Percentiles rank a stretch among this genome's conserved stretches.
Evolutionary conservation across 2,329 filamentous ascomycete species (phyloP).

Genomic region (Emmonsiellopsis sp.): DNA sequence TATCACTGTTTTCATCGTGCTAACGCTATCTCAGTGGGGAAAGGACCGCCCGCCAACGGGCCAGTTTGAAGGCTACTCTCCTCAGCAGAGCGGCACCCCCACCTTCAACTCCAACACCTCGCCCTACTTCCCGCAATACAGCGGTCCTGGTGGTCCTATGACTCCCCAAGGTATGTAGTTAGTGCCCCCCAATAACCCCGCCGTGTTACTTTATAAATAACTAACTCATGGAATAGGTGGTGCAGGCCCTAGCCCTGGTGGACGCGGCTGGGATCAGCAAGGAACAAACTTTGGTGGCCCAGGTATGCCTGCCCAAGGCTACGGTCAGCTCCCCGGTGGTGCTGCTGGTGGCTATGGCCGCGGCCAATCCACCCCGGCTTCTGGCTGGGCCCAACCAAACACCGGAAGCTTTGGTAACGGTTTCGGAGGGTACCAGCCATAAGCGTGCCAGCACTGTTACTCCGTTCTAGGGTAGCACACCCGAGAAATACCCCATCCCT

Average conservation of each 20-base stretch:
- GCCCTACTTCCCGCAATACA: slow-evolving; percentile 88
- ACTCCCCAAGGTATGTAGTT: slow-evolving; percentile 45
- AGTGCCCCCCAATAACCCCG: slow-evolving; percentile 13
- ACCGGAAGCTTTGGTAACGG: slow-evolving; percentile 44
- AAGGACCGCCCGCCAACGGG: slow-evolving; percentile 92
- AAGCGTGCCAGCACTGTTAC: slow-evolving; percentile 16
- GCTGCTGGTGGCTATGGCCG: slow-evolving; percentile 80
- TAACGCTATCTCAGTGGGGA: slow-evolving; percentile 63
- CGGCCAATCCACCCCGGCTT: slow-evolving; percentile 49
- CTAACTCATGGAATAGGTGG: slow-evolving; percentile 25
- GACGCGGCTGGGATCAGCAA: slow-evolving; percentile 50
- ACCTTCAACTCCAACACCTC: slow-evolving; percentile 65
- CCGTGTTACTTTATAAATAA: slow-evolving; percentile 14
- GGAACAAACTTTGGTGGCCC: slow-evolving; percentile 37
- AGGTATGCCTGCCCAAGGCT: slow-evolving; percentile 41
- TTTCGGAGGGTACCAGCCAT: slow-evolving; percentile 54
- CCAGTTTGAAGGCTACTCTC: slow-evolving; percentile 73
- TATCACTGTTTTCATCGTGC: slow-evolving; percentile 2
- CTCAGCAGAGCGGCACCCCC: slow-evolving; percentile 64
- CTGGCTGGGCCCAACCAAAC: slow-evolving; percentile 46
- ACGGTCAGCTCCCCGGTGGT: slow-evolving; percentile 56
- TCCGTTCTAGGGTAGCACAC: not conserved
- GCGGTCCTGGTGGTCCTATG: slow-evolving; percentile 57
- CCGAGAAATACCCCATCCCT: not conserved
- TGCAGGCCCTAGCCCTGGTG: slow-evolving; percentile 48